Evolutionary conservation across 2,329 filamentous ascomycete genomes (phyloP), one percentile per base, ranked within the genome.

Genomic region (Phaeosphaeria sp.): DNA sequence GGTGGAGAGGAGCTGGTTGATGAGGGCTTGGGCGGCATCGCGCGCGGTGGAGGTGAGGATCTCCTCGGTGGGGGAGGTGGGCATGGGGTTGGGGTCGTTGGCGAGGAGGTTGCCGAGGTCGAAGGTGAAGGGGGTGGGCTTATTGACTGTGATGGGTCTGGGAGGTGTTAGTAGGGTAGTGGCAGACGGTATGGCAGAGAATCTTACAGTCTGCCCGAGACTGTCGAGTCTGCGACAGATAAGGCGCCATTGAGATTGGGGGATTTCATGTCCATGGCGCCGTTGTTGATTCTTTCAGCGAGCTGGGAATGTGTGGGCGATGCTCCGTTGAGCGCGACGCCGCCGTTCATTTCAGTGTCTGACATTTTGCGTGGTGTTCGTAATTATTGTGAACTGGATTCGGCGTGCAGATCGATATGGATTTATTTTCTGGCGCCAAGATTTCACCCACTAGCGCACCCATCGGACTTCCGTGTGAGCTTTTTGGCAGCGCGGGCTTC

Each of bases 1-100:
- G 46, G 92, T 94, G 17, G 89, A 92, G 41, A 99, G 88, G 59
- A 99, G 89, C 80, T 98, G 93, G 84, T 97, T 97, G 78, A 99
- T 88, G 58, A 99, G 88, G 27, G 87, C 89, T 81, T 99, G 95
- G 13, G 93, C 92, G 78, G 92, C 93, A 79, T 97, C 92, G 72
- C 93, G 91, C 54, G 95, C 93, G 21, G 89, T 87, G 42, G 85
- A 81, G 61, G 89, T 84, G 59, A 98, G 88, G 56, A 86, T 85
- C 25, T 83, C 81, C 78, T 97, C 92, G 59, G 79, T 79, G 50
- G 78, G 78, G 67, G 85, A 79, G 62, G 88, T 79, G 49, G 84
- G 80, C 51, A 95, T 82, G 2, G 94, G 92, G 80, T 97, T 98
- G 41, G 93, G 87, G 80, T 98, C 95, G 73, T 89, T 89, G 78